phyloP scores from a whole-genome alignment of 163 green algal genomes.

The Chloromonas sp. region DNA sequence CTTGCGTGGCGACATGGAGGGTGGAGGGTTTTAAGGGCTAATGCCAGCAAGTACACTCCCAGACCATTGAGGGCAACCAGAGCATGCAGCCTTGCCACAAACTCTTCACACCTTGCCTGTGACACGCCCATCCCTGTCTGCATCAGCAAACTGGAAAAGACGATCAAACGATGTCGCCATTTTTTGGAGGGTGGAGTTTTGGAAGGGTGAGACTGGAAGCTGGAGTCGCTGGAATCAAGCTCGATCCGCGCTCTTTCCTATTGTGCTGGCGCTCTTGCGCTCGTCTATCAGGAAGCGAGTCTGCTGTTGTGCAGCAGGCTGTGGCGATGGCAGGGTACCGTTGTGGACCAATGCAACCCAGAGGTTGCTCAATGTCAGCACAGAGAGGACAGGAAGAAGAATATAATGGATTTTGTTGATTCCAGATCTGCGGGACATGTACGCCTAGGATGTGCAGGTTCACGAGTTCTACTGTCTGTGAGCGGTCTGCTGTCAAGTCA shows the following conservation, averaged over 20 bases:
- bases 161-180: slow-evolving; percentile 13
- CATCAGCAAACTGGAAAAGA: slow-evolving; percentile 42
- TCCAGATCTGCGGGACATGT: too few relatives aligned
- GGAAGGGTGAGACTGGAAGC: too few relatives aligned
- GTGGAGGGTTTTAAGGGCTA: too few relatives aligned
- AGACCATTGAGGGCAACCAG: too few relatives aligned
- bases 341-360: background rate
- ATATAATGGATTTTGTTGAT: background rate
- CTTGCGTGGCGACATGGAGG: too few relatives aligned
- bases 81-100: too few relatives aligned
- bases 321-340: background rate
- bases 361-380: background rate
- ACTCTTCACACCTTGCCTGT: slow-evolving; percentile 30
- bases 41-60: too few relatives aligned
- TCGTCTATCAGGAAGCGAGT: slow-evolving; percentile 21
- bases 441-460: too few relatives aligned
- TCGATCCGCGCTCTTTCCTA: too few relatives aligned
- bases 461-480: too few relatives aligned
- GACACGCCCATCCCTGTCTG: slow-evolving; percentile 48
- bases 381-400: background rate
- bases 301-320: background rate
- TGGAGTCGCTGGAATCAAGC: too few relatives aligned
- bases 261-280: background rate
- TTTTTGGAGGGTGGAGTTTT: background rate
- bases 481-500: too few relatives aligned